These are phyloP conservation scores for Naganishia sp. DNA, from an alignment of 1,284 basidiomycete genomes.

Conservation along the genomic window DNA sequence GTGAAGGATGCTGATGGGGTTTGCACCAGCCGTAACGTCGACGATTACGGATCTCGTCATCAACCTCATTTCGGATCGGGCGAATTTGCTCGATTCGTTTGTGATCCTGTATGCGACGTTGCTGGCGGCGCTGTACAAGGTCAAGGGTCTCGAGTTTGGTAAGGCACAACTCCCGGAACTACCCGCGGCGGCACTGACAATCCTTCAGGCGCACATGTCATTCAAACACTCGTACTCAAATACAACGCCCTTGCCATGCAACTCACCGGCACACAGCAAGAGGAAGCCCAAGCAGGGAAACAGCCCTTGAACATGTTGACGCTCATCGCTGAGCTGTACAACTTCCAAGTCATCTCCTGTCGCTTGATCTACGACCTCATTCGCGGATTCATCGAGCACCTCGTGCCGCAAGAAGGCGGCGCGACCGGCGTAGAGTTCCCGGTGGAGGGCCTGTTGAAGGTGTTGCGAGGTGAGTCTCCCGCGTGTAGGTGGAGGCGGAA, in stretches of 20 bases:
- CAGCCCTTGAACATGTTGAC: conserved; percentile 86
- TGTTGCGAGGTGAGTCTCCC: conserved; percentile 70
- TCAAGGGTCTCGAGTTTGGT: conserved; percentile 90
- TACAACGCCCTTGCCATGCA: conserved; percentile 57
- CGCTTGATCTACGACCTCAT: conserved; percentile 88
- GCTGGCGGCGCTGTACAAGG: conserved; percentile 77
- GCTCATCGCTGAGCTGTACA: conserved; percentile 89
- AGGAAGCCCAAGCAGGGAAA: conserved; percentile 63
- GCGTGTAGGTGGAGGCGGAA: background rate
- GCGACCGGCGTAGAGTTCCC: conserved; percentile 68
- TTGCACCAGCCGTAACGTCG: conserved; percentile 71
- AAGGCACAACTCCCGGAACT: conserved; percentile 44
- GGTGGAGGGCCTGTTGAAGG: conserved; percentile 83
- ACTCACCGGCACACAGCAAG: conserved; percentile 39
- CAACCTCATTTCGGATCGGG: conserved; percentile 76
- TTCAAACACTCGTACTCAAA: conserved; percentile 66
- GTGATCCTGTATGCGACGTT: conserved; percentile 89
- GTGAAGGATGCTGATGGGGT: background rate
- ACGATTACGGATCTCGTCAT: conserved; percentile 77
- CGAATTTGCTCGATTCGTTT: conserved; percentile 83
- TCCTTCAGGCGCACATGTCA: conserved; percentile 69
- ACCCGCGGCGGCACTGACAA: conserved; percentile 30
- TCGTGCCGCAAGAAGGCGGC: conserved; percentile 38
- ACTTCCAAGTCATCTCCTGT: conserved; percentile 88
- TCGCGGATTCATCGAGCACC: conserved; percentile 66